Base-by-base conservation (phyloP, 192 early-diverging fungal species). In the Podila minutissima region DNA sequence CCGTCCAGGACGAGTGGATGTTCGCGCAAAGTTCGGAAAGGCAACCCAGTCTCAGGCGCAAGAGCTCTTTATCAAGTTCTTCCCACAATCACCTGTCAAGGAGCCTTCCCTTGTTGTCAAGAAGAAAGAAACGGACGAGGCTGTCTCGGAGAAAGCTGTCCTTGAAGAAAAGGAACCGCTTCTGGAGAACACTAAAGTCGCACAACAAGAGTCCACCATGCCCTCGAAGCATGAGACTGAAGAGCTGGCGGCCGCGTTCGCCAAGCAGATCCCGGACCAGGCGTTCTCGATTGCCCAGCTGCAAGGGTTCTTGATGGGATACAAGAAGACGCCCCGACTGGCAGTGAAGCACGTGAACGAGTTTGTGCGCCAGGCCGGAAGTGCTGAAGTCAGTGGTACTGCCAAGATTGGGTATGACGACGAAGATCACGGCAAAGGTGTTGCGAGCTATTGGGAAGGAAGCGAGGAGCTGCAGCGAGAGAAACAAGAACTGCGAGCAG, bases 1-100 rank as follows among this genome's bases (percentile, higher is more conserved):
- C 66, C 86, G 92, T 53, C 92, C 93, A 33, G 93, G 93, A 2
- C 87, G 93, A 29, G 91, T 93, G 19, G 93, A 94, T 69, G 67
- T 91, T 0, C 62, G 86, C 57, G 83, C 88, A 5, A 72, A 79
- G 9, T 86, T 94, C 64, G 92, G 86, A 63, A 87, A 91, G 62
- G 89, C 86, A 2, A 90, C 86, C 6, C 72, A 82, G 53, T 58
- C 64, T 9, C 93, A 94, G 69, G 89, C 92, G 2, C 64, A 70
- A 17, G 85, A 87, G 48, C 86, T 94, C 64, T 94, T 94, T 64
- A 79, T 85, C 63, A 87, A 89, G 64, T 94, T 94, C 66, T 94
- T 86, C 69, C 87, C 87, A 24, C 72, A 75, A 2, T 38, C 71
- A 67, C 24, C 64, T 1, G 28, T 19, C 26, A 35, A 55, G 24